Conservation (phyloP, 2,329 filamentous ascomycete genomes). For the Aspergillus nomiae region DNA sequence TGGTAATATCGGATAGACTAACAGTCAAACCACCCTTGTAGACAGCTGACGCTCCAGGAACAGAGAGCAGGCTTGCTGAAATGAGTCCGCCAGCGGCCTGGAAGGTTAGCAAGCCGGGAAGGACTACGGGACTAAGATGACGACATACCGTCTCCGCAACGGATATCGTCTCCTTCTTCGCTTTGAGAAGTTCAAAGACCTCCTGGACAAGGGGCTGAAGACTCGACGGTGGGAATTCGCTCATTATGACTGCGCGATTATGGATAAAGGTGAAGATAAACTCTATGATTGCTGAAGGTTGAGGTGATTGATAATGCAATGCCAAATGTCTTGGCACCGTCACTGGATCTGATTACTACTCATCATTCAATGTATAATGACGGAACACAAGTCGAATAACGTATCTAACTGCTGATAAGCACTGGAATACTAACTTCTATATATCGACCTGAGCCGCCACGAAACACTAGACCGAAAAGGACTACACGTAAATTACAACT, state of each 20-base stretch:
- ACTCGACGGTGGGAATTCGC: constrained; percentile 34
- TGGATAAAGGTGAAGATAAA: not conserved
- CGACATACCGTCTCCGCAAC: constrained; percentile 60
- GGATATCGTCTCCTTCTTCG: constrained; percentile 59
- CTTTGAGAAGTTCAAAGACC: constrained; percentile 56
- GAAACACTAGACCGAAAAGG: not conserved
- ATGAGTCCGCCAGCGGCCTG: constrained; percentile 65
- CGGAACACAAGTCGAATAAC: not conserved
- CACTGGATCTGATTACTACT: not conserved
- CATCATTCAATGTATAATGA: not conserved
- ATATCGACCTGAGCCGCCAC: not conserved
- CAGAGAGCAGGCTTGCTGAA: constrained; percentile 59
- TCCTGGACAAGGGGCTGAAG: constrained; percentile 50
- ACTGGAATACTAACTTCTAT: not conserved
- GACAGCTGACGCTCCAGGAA: constrained; percentile 59
- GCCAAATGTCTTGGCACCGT: constrained; percentile 2
- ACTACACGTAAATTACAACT: not conserved
- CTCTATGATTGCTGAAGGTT: not conserved
- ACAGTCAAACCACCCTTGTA: constrained; percentile 65
- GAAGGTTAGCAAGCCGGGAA: constrained; percentile 1
- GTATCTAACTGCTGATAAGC: not conserved
- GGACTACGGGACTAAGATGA: constrained; percentile 2
- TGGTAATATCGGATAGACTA: constrained; percentile 5
- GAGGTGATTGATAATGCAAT: not conserved
- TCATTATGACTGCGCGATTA: constrained; percentile 16